Conservation (phyloP, 2,329 filamentous ascomycete genomes). For the Bisporella sp. region DNA sequence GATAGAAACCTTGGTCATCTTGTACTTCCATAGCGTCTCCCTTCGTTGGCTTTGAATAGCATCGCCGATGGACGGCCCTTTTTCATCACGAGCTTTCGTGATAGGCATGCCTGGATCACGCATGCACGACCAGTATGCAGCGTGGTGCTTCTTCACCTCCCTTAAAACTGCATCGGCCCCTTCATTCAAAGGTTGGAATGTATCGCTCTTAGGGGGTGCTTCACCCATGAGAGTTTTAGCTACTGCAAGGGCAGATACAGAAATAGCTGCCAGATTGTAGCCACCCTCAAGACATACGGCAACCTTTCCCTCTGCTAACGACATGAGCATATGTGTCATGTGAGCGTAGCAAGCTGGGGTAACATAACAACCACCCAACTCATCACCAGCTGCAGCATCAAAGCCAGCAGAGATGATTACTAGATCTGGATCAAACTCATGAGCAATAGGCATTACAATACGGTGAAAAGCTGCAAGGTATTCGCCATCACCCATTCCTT, state of each 20-base stretch:
- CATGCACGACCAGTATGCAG: constrained; percentile 83
- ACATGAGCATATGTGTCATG: constrained; percentile 99
- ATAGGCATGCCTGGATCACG: constrained; percentile 39
- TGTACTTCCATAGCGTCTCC: constrained; percentile 61
- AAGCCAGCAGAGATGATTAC: constrained; percentile 96
- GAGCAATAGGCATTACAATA: constrained; percentile 91
- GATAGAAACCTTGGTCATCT: constrained; percentile 76
- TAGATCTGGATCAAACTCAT: constrained; percentile 88
- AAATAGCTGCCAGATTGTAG: constrained; percentile 91
- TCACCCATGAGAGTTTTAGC: constrained; percentile 93
- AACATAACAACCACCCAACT: constrained; percentile 88
- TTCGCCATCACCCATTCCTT: constrained; percentile 90
- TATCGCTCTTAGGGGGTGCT: constrained; percentile 58
- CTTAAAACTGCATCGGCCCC: constrained; percentile 50
- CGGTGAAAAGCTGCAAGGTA: constrained; percentile 96
- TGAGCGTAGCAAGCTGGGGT: constrained; percentile 89
- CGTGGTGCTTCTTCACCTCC: constrained; percentile 53
- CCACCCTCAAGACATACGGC: constrained; percentile 92
- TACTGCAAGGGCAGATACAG: constrained; percentile 84
- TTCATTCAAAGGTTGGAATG: constrained; percentile 48
- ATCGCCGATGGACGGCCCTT: constrained; percentile 64
- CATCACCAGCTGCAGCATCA: constrained; percentile 88
- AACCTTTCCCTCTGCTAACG: constrained; percentile 79
- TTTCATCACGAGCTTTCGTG: constrained; percentile 41
- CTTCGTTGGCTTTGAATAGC: constrained; percentile 72